Evolutionary conservation across 176 grass and related monocot genomes (phyloP).

Genomic region (Oryza australiensis): DNA sequence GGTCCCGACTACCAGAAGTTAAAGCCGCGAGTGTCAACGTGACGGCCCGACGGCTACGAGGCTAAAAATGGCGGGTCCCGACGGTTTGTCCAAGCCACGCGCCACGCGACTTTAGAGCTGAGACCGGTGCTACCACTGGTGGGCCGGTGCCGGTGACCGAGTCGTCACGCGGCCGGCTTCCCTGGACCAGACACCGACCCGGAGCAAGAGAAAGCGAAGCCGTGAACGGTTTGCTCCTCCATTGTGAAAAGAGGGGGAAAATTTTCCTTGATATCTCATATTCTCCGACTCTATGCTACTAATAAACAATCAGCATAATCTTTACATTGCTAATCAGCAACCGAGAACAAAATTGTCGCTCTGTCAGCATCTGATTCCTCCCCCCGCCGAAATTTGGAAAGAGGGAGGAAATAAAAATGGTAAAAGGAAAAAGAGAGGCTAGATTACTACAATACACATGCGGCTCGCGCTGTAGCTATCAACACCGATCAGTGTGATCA

Average conservation of each 20-base stretch:
- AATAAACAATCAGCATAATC: slow-evolving; percentile 26
- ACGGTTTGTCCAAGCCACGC: slow-evolving; percentile 27
- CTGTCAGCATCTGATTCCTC: slow-evolving; percentile 37
- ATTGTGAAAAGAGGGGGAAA: not conserved
- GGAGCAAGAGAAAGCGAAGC: slow-evolving; percentile 33
- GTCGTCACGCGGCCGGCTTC: slow-evolving; percentile 61
- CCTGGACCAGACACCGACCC: slow-evolving; percentile 57
- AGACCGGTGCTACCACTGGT: not conserved
- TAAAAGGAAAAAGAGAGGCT: not conserved
- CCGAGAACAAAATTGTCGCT: slow-evolving; percentile 39
- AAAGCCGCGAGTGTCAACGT: not conserved
- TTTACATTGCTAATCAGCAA: slow-evolving; percentile 53
- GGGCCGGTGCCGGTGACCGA: slow-evolving; percentile 34
- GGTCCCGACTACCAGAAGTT: not conserved
- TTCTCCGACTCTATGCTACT: not conserved
- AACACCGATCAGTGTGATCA: slow-evolving; percentile 28
- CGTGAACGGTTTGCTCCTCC: slow-evolving; percentile 29
- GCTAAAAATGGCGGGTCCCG: slow-evolving; percentile 18
- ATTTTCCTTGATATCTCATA: not conserved
- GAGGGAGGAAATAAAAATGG: slow-evolving; percentile 11
- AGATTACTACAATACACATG: slow-evolving; percentile 28
- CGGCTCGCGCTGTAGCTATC: slow-evolving; percentile 39
- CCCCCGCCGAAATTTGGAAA: slow-evolving; percentile 24
- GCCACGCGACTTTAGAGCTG: slow-evolving; percentile 35
- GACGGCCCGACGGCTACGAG: slow-evolving; percentile 34